Evolutionary conservation across 1,284 basidiomycete genomes (phyloP).

Genomic region (Cystobasidiaceae sp.): DNA sequence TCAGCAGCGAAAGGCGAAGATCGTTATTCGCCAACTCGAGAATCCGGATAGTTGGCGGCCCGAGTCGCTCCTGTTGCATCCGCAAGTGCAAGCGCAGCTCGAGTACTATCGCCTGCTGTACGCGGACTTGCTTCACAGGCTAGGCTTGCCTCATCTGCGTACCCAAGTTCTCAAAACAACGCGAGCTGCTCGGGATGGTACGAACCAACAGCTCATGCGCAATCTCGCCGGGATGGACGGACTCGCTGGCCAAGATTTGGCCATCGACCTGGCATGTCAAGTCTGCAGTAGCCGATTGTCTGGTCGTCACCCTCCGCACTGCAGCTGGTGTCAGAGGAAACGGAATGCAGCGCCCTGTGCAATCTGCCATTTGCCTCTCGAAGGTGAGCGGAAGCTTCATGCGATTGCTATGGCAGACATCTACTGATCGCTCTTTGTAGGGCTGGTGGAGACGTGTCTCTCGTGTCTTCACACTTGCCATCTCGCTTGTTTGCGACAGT

Average conservation of each 20-base stretch:
- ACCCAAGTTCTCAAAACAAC: conserved; percentile 27
- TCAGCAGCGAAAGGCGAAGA: background rate
- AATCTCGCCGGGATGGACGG: background rate
- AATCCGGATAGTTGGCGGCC: background rate
- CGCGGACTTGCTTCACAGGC: conserved; percentile 24
- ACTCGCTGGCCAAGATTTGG: background rate
- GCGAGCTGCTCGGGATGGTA: conserved; percentile 10
- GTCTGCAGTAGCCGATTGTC: conserved; percentile 1
- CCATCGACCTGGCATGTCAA: conserved; percentile 8
- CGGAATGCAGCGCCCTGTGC: conserved; percentile 6
- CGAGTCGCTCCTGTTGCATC: conserved; percentile 9
- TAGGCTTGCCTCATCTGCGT: conserved; percentile 8
- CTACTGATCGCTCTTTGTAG: background rate
- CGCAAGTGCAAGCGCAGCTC: conserved; percentile 26
- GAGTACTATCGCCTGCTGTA: conserved; percentile 31
- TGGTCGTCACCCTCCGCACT: conserved; percentile 1
- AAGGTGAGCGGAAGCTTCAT: background rate
- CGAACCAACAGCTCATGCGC: background rate
- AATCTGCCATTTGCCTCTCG: conserved; percentile 21
- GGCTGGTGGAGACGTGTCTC: conserved; percentile 24
- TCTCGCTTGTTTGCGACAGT: conserved; percentile 15
- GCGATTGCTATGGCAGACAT: background rate
- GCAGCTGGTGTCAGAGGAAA: conserved; percentile 5
- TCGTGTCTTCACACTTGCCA: conserved; percentile 21
- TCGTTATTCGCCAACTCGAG: conserved; percentile 2